Conservation (phyloP, 306 rosid species). For the Oxytropis ochrocephala region DNA sequence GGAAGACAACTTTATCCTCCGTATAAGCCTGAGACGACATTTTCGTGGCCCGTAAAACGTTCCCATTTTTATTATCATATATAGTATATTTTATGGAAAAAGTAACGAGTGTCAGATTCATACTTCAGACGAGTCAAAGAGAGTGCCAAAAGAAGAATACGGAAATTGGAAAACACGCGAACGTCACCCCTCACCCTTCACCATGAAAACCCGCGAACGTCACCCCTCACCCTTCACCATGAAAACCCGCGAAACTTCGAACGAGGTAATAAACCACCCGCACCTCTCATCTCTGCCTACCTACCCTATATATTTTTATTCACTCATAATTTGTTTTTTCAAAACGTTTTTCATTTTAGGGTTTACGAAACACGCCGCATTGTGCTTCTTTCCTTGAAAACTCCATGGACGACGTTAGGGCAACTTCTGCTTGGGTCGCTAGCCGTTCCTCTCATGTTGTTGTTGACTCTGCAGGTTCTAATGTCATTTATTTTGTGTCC, state of each 20-base stretch:
- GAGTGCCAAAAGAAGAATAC: not conserved
- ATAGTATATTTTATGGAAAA: not conserved
- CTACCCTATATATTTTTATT: not conserved
- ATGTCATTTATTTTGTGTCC: not conserved
- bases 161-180: not conserved
- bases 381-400: not conserved
- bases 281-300: not conserved
- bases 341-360: slow-evolving; percentile 17
- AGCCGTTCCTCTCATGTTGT: slow-evolving; percentile 64
- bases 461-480: slow-evolving; percentile 71
- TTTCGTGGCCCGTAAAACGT: no score
- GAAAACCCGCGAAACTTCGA: slow-evolving; percentile 58
- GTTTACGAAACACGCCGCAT: slow-evolving; percentile 44
- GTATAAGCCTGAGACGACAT: no score
- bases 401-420: slow-evolving; percentile 87
- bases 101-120: not conserved
- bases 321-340: not conserved
- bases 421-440: slow-evolving; percentile 92
- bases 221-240: not conserved
- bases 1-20: no score
- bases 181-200: no score
- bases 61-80: no score
- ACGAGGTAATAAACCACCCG: not conserved
- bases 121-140: not conserved
- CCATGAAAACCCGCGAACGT: no score